Percentiles rank a stretch among this genome's conserved stretches.
Conservation (phyloP, 768 basidiomycete genomes). For the Tubosaeta sp. region DNA sequence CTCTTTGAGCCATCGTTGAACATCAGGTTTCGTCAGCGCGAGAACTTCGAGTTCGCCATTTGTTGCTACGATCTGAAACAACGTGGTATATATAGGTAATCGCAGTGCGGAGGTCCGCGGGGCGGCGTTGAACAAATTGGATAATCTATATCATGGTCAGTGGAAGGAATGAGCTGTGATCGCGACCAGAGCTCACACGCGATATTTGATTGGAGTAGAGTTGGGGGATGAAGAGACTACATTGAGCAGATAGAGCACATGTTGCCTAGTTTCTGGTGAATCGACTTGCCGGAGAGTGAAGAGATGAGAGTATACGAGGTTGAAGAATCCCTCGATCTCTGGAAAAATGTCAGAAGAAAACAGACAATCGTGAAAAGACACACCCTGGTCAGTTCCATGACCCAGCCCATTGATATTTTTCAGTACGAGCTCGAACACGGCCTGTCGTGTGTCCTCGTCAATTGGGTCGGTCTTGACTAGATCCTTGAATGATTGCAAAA, state of each 20-base stretch:
- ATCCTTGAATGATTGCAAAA: conserved; percentile 65
- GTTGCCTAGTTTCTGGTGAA: conserved; percentile 51
- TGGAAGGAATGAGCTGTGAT: background rate
- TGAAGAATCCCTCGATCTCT: conserved; percentile 90
- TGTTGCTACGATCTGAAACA: conserved; percentile 54
- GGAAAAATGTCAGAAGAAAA: conserved; percentile 7
- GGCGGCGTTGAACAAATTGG: conserved; percentile 77
- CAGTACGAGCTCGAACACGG: conserved; percentile 57
- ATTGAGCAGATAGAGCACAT: conserved; percentile 46
- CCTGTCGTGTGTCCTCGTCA: conserved; percentile 48
- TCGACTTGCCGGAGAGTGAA: conserved; percentile 54
- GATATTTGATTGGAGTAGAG: conserved; percentile 62
- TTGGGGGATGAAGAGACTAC: conserved; percentile 54
- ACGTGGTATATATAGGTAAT: conserved; percentile 53
- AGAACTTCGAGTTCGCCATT: conserved; percentile 63
- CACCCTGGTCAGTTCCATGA: conserved; percentile 76
- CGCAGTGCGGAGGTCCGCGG: conserved; percentile 66
- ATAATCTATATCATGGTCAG: conserved; percentile 45
- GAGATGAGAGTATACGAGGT: conserved; percentile 72
- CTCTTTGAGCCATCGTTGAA: conserved; percentile 76
- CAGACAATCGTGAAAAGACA: conserved; percentile 15
- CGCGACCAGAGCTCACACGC: conserved; percentile 45
- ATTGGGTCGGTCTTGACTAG: conserved; percentile 48
- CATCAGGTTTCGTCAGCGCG: conserved; percentile 51
- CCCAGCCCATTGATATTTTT: conserved; percentile 64